Percentiles rank a stretch among this genome's conserved stretches.
Conservation (phyloP, 2,329 filamentous ascomycete genomes). For the Aspergillus bombycis region DNA sequence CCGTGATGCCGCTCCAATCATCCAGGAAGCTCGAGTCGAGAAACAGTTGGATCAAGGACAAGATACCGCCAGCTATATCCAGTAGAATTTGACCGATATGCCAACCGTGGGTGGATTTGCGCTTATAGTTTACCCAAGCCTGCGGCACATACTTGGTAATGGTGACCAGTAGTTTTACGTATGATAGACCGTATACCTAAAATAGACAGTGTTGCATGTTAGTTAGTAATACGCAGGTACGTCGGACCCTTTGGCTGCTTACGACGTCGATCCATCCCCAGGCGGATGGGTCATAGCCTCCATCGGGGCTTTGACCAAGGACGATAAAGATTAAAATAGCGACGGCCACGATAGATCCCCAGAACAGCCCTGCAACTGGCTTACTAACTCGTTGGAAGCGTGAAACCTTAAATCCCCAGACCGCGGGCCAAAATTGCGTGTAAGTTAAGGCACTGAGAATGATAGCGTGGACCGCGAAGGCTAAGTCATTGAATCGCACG, state of each 20-base stretch:
- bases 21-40: constrained; percentile 83
- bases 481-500: constrained; percentile 86
- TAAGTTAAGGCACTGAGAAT: constrained; percentile 72
- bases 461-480: constrained; percentile 81
- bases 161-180: constrained; percentile 86
- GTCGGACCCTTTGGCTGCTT: constrained; percentile 25
- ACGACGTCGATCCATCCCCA: constrained; percentile 71
- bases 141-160: constrained; percentile 93
- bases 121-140: constrained; percentile 78
- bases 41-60: constrained; percentile 79
- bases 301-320: constrained; percentile 41
- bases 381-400: constrained; percentile 57
- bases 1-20: constrained; percentile 88
- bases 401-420: constrained; percentile 76
- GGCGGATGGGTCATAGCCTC: constrained; percentile 49
- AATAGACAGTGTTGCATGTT: constrained; percentile 1
- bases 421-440: constrained; percentile 70
- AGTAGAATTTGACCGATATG: constrained; percentile 81
- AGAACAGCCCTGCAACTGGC: constrained; percentile 69
- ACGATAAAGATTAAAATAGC: constrained; percentile 47
- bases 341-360: constrained; percentile 63
- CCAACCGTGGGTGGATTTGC: constrained; percentile 86
- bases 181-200: constrained; percentile 71
- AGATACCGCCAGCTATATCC: constrained; percentile 77
- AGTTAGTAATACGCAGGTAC: constrained; percentile 2